Percentiles rank a stretch among this genome's conserved stretches.
Conservation (phyloP, 495 filamentous ascomycete species). For the Penicillium robsamsonii region DNA sequence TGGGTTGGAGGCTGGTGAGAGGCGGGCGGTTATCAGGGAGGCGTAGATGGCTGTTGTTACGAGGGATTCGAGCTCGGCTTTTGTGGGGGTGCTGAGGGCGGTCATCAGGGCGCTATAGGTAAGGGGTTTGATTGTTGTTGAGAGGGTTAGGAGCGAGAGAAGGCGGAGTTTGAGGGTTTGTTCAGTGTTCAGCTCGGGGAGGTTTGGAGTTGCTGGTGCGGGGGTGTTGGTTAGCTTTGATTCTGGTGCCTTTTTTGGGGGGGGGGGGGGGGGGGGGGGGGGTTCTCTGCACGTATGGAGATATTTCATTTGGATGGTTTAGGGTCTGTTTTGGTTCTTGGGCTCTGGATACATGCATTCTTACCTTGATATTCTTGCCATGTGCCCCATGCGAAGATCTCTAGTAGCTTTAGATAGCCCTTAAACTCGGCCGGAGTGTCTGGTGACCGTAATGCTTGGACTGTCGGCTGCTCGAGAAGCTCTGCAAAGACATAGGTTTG, state of each 20-base stretch:
- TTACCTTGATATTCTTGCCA: slow-evolving; percentile 72
- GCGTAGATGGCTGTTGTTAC: slow-evolving; percentile 88
- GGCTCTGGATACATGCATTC: slow-evolving; percentile 14
- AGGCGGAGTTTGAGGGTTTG: slow-evolving; percentile 88
- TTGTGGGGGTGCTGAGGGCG: slow-evolving; percentile 62
- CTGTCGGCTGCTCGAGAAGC: slow-evolving; percentile 77
- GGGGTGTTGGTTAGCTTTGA: slow-evolving; percentile 10
- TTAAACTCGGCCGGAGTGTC: slow-evolving; percentile 49
- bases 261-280: too few relatives aligned
- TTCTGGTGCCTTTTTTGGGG: not conserved
- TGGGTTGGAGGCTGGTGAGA: slow-evolving; percentile 65
- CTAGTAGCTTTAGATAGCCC: slow-evolving; percentile 66
- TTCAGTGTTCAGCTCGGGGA: slow-evolving; percentile 68
- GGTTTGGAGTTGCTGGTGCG: slow-evolving; percentile 48
- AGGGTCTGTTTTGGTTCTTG: not conserved
- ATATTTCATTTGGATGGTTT: not conserved
- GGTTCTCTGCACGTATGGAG: not conserved
- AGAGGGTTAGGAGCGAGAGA: slow-evolving; percentile 78
- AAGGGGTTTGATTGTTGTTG: slow-evolving; percentile 60
- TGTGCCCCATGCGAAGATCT: slow-evolving; percentile 93
- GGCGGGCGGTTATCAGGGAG: slow-evolving; percentile 73
- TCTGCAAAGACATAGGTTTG: slow-evolving; percentile 95
- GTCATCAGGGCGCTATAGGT: slow-evolving; percentile 67
- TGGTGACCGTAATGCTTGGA: slow-evolving; percentile 64
- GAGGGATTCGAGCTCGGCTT: slow-evolving; percentile 81